These are phyloP conservation scores for Monilinia vaccinii-corymbosi DNA, from an alignment of 2,329 filamentous ascomycete species.

Conservation along the genomic window DNA sequence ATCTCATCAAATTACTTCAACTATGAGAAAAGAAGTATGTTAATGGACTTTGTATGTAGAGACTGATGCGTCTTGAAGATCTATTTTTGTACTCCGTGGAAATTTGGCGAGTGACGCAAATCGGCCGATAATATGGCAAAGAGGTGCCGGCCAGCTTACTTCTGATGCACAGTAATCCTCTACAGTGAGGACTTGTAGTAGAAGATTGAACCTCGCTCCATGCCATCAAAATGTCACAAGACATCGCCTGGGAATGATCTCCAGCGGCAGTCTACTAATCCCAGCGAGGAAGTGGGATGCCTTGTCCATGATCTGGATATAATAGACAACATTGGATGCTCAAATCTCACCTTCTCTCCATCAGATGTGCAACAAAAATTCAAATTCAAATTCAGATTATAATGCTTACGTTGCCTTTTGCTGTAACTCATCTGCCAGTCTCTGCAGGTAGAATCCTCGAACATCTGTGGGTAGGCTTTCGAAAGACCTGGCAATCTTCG, in stretches of 20 bases:
- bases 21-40: neutral
- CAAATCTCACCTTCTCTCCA: neutral
- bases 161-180: neutral
- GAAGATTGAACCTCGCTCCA: neutral
- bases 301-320: neutral
- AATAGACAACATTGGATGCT: neutral
- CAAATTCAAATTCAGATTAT: too few relatives aligned
- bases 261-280: neutral
- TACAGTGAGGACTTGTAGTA: neutral
- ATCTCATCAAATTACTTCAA: neutral
- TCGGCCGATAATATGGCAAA: neutral
- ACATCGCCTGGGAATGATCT: neutral
- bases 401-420: slow-evolving; percentile 10
- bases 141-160: neutral
- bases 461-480: slow-evolving; percentile 55
- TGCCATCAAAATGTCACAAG: neutral
- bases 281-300: neutral
- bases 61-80: neutral
- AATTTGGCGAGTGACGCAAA: neutral
- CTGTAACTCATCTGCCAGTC: slow-evolving; percentile 60
- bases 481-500: slow-evolving; percentile 56
- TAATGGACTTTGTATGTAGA: neutral
- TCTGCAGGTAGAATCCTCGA: slow-evolving; percentile 64
- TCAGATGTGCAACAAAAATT: neutral
- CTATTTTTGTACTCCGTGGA: neutral